A percentile compares a stretch with the other conserved stretches of the same genome.
These are phyloP conservation scores for Daldinia bambusicola DNA, from an alignment of 495 filamentous ascomycete species.

Conservation along the genomic window DNA sequence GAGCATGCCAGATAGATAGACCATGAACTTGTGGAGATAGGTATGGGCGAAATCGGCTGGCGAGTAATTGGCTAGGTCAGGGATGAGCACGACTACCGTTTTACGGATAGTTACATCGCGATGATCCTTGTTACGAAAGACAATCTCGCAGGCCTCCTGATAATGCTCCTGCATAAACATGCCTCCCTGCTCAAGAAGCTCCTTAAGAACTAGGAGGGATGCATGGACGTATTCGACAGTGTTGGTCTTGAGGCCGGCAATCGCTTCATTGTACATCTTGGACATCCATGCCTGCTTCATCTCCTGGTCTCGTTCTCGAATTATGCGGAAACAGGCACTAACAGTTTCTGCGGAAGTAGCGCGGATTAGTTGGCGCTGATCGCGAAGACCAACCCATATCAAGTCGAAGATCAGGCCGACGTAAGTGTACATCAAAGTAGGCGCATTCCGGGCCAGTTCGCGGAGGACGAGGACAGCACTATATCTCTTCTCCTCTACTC, in stretches of 20 bases:
- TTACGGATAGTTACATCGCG: slow-evolving; percentile 85
- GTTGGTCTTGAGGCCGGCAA: slow-evolving; percentile 77
- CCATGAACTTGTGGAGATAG: slow-evolving; percentile 96
- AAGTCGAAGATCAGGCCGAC: slow-evolving; percentile 90
- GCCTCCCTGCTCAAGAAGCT: slow-evolving; percentile 88
- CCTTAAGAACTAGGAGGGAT: slow-evolving; percentile 88
- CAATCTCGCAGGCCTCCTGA: slow-evolving; percentile 87
- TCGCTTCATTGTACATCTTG: slow-evolving; percentile 84
- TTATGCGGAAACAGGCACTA: slow-evolving; percentile 92
- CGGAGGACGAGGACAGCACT: slow-evolving; percentile 89
- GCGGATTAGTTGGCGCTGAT: slow-evolving; percentile 88
- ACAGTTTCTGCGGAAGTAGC: slow-evolving; percentile 91
- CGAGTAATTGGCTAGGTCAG: slow-evolving; percentile 90
- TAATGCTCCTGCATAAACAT: slow-evolving; percentile 99
- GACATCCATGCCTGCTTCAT: slow-evolving; percentile 87
- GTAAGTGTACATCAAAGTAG: slow-evolving; percentile 91
- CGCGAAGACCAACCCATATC: slow-evolving; percentile 92
- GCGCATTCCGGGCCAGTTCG: slow-evolving; percentile 89
- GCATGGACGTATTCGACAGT: slow-evolving; percentile 90
- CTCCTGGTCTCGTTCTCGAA: slow-evolving; percentile 84
- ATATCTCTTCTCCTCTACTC: slow-evolving; percentile 90
- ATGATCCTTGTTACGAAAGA: slow-evolving; percentile 89
- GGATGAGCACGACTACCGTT: slow-evolving; percentile 88
- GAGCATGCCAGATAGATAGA: slow-evolving; percentile 92
- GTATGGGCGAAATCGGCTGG: slow-evolving; percentile 82